A percentile compares a stretch with the other conserved stretches of the same genome.
Conservation (phyloP, 2,329 filamentous ascomycete genomes). For the Neofusicoccum kwambonambiense region DNA sequence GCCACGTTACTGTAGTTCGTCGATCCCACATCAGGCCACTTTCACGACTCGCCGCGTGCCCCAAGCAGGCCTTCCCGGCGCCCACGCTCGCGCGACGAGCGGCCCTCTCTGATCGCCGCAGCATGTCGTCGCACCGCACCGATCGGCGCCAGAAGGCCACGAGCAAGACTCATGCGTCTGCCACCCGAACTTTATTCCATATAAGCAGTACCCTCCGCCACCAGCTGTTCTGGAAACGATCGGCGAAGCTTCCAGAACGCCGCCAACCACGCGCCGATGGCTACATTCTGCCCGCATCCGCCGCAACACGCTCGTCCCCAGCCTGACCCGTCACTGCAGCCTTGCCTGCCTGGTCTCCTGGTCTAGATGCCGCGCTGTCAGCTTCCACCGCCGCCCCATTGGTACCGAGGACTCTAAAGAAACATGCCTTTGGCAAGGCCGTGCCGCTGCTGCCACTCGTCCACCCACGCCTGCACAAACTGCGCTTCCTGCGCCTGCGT, state of each 20-base stretch:
- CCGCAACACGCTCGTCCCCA: too few species aligned
- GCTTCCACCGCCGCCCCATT: background rate
- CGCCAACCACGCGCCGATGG: too few species aligned
- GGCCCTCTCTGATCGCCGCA: background rate
- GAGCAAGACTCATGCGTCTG: background rate
- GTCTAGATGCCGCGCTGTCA: background rate
- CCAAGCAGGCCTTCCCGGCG: background rate
- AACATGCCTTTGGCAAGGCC: background rate
- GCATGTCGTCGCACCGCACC: background rate
- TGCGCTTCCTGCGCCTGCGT: constrained; percentile 58
- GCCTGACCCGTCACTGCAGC: background rate
- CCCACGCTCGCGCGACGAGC: too few species aligned
- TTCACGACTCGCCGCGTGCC: background rate
- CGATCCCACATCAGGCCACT: constrained; percentile 15
- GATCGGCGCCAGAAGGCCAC: background rate
- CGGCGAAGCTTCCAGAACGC: background rate
- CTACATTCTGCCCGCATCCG: too few species aligned
- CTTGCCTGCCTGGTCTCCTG: background rate
- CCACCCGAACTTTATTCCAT: background rate
- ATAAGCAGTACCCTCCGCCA: background rate
- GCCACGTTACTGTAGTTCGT: background rate
- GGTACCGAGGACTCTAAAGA: background rate
- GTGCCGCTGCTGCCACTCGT: constrained; percentile 52
- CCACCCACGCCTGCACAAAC: constrained; percentile 68
- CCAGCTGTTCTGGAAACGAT: background rate